Base-by-base conservation (phyloP, 129 eudicot genomes). In the Flaveria robusta region DNA sequence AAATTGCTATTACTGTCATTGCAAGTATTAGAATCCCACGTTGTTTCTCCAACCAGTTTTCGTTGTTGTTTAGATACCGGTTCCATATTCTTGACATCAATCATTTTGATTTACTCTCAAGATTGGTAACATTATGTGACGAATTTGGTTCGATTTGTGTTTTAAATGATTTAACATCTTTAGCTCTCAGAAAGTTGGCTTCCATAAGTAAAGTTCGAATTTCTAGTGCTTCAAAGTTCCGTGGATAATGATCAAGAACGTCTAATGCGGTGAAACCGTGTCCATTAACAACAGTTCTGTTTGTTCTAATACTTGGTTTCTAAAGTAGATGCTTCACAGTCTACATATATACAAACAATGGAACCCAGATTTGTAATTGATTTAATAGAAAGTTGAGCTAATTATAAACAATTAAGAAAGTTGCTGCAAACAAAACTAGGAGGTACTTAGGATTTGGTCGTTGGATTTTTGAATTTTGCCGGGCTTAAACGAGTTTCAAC, bases 41-140 rank as follows among this genome's bases (percentile, higher is more conserved):
- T 62, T 81, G 73, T 77, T 71, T 81, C 31, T 76, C 85, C 14
- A 81, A 66, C 85, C 85, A 81, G 66, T 62, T 72, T 39, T 31
- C 52, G 10, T 75, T 76, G 7, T 46, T 34, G 31, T 60, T 75
- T 65, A 18, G 72, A 45, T 13, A 29, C 5, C 20, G 31, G 34
- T 29, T 29, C 5, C 34, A 29, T 29, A 29, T 29, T 29, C 34
- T 29, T 29, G 4, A 29, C 34, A 29, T 29, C 34, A 29, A 29
- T 27, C 67, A 29, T 50, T 62, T 75, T 0, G 60, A 73, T 3
- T 81, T 60, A 3, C 3, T 63, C 7, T 18, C 72, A 10, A 23
- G 26, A 27, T 63, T 27, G 9, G 16, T 77, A 18, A 5, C 59
- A 16, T 24, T 52, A 42, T 79, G 66, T 2, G 73, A 49, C 11